These are phyloP conservation scores for Fragaria ananassa DNA, from an alignment of 306 rosid species.

Conservation along the genomic window DNA sequence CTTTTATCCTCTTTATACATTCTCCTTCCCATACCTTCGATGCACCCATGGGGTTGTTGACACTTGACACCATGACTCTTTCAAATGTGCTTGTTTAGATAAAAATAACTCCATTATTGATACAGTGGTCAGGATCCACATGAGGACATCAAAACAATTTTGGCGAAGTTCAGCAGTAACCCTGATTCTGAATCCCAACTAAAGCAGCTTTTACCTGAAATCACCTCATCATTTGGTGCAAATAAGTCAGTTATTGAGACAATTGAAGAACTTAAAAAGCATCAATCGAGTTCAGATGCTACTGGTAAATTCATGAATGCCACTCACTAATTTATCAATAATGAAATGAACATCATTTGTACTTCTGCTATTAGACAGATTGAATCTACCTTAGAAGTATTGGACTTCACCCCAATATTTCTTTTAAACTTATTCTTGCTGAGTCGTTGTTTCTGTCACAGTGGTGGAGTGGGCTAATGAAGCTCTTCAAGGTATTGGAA, in stretches of 20 bases:
- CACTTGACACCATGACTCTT: not conserved
- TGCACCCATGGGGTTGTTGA: not conserved
- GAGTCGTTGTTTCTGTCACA: constrained; percentile 31
- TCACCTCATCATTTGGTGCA: constrained; percentile 59
- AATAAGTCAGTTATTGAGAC: constrained; percentile 65
- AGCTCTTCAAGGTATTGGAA: constrained; percentile 85
- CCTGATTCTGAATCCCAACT: constrained; percentile 73
- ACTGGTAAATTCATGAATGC: constrained; percentile 49
- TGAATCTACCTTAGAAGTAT: not conserved
- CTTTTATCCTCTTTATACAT: not conserved
- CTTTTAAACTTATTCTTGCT: not conserved
- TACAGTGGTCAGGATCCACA: constrained; percentile 85
- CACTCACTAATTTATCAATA: constrained; percentile 4
- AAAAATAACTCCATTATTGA: constrained; percentile 21
- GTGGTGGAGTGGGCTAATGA: constrained; percentile 93
- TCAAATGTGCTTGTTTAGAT: constrained; percentile 1
- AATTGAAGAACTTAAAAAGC: constrained; percentile 60
- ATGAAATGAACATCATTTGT: constrained; percentile 10
- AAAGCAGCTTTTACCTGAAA: constrained; percentile 69
- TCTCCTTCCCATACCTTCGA: not conserved
- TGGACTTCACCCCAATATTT: constrained; percentile 6
- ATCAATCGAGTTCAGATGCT: constrained; percentile 61
- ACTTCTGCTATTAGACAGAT: not conserved
- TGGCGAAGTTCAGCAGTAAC: constrained; percentile 62
- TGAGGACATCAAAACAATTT: constrained; percentile 61